These are phyloP conservation scores for Pseudogymnoascus sp. DNA, from an alignment of 2,329 filamentous ascomycete genomes.

Conservation along the genomic window DNA sequence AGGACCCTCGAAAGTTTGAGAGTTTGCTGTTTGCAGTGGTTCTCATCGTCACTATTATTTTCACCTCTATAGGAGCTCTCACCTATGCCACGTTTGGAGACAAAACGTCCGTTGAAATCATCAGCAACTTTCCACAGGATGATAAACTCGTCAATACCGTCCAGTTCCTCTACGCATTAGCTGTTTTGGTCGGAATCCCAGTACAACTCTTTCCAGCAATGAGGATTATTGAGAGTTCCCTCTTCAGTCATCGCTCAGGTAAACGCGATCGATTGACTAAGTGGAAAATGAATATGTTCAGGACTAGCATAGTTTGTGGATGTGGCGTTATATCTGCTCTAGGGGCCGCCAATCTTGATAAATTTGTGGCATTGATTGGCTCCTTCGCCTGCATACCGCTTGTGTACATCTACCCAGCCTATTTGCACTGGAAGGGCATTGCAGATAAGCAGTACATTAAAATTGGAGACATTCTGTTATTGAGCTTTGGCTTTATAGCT, in stretches of 20 bases:
- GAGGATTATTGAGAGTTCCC: slow-evolving; percentile 86
- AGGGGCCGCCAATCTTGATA: slow-evolving; percentile 88
- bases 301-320: slow-evolving; percentile 82
- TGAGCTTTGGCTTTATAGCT: slow-evolving; percentile 73
- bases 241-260: slow-evolving; percentile 84
- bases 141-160: slow-evolving; percentile 92
- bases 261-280: slow-evolving; percentile 99
- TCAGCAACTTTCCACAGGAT: slow-evolving; percentile 93
- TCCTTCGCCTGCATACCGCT: slow-evolving; percentile 97
- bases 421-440: slow-evolving; percentile 77
- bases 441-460: slow-evolving; percentile 62
- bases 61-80: slow-evolving; percentile 82
- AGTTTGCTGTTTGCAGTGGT: slow-evolving; percentile 82
- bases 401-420: slow-evolving; percentile 94
- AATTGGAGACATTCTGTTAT: slow-evolving; percentile 65
- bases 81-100: slow-evolving; percentile 98
- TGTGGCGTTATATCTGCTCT: slow-evolving; percentile 86
- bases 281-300: slow-evolving; percentile 98
- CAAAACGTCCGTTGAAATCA: slow-evolving; percentile 91
- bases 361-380: slow-evolving; percentile 92
- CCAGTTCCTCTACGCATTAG: slow-evolving; percentile 93
- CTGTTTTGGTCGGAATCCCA: slow-evolving; percentile 92
- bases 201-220: slow-evolving; percentile 97
- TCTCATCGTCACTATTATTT: slow-evolving; percentile 88
- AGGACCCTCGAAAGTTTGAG: slow-evolving; percentile 80